Base-by-base conservation (phyloP, 257 asterid genomes). In the Parsonsia alboflavescens region DNA sequence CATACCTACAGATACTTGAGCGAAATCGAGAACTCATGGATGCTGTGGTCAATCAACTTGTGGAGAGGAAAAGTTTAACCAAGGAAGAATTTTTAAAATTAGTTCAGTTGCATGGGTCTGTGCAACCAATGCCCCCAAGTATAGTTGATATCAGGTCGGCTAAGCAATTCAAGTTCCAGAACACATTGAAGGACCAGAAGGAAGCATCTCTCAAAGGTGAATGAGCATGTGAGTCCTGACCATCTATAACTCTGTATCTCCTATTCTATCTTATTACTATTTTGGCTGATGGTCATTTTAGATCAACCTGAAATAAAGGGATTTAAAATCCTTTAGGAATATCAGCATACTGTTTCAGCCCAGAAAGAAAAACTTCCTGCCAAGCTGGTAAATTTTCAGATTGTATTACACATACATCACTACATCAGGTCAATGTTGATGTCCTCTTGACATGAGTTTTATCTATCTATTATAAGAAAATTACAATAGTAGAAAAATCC, bases 101-200 rank as follows among this genome's bases (percentile, higher is more conserved):
- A 61, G 99, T 92, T 21, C 87, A 90, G 68, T 73, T 83, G 81
- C 96, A 94, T 65, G 97, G 98, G n/a, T 85, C 85, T 66, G 75
- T 89, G 71, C 82, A 80, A 74, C 80, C 92, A 49, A 72, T 69
- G 75, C 97, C 97, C 16, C 93, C 93, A 45, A 87, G 76, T 80
- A 86, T 94, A 66, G 77, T 90, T n/a, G 97, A 94, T 72, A 81
- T 94, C 71, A 79, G 98, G 82, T 76, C 90, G 4, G 80, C 87
- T 0, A 80, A 85, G 79, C 85, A 68, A 33, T 73, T 78, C 33
- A 75, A 89, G 72, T 73, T 88, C 70, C 89, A 91, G 77, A 78
- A 80, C 69, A 58, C 75, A 21, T 69, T 86, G n/a, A 77, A 77
- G 6, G 75, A 81, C 59, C 75, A 77, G 30, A 80, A 75, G 45